phyloP scores from a whole-genome alignment of 169 alveolate species.

The Cryptosporidium ubiquitum region DNA sequence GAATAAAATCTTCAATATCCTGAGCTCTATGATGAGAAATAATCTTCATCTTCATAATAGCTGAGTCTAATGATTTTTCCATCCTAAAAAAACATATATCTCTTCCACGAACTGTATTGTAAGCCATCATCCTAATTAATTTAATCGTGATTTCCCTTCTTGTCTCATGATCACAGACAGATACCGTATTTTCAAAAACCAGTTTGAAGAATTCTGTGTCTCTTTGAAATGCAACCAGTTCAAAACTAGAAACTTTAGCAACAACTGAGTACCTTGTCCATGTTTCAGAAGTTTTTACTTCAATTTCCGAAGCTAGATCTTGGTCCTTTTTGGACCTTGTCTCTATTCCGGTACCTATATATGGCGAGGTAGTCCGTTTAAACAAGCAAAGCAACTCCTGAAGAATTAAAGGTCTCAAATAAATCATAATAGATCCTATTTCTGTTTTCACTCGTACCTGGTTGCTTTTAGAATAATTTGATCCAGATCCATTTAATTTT shows the following conservation, averaged over 20 bases:
- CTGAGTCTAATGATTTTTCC: background rate
- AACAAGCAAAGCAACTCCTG: constrained; percentile 14
- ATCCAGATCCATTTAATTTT: background rate
- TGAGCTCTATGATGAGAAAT: constrained; percentile 5
- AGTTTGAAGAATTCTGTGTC: constrained; percentile 10
- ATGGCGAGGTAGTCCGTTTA: background rate
- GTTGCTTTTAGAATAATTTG: background rate
- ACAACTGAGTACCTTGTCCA: background rate
- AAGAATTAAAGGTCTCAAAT: constrained; percentile 28
- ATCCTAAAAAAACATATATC: constrained; percentile 32
- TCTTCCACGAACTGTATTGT: background rate
- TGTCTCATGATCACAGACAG: constrained; percentile 7
- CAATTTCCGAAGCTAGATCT: background rate
- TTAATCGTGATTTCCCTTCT: constrained; percentile 16
- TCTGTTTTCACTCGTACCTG: background rate
- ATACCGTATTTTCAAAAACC: background rate
- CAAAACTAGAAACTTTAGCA: background rate
- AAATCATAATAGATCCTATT: background rate
- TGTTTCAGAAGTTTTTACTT: background rate
- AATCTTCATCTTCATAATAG: constrained; percentile 6
- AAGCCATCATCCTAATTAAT: background rate
- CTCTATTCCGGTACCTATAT: background rate
- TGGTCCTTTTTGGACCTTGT: background rate
- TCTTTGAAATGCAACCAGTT: constrained; percentile 38
- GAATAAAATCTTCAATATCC: background rate